Evolutionary conservation across 2,329 filamentous ascomycete genomes (phyloP).

Genomic region (Apiospora rasikravindrae): DNA sequence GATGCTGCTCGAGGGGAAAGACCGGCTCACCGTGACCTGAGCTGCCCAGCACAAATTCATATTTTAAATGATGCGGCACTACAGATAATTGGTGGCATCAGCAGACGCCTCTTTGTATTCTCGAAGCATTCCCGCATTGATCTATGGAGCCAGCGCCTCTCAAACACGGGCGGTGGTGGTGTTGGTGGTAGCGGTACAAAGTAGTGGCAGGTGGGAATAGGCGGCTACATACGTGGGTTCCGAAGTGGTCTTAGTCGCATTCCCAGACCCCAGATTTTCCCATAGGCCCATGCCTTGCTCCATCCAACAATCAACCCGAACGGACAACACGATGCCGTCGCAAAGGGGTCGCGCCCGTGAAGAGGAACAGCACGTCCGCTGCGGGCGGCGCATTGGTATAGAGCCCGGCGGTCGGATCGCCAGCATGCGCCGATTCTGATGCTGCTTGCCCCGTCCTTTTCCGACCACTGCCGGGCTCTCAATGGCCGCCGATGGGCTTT

Average conservation of each 20-base stretch:
- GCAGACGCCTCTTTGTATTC: not conserved
- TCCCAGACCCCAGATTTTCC: not conserved
- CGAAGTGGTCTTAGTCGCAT: constrained; percentile 5
- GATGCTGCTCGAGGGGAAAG: not conserved
- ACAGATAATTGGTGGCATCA: not conserved
- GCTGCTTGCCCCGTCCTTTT: not conserved
- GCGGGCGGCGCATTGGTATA: not conserved
- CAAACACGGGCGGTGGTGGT: not conserved
- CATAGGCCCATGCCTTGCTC: constrained; percentile 15
- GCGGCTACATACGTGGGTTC: constrained; percentile 15
- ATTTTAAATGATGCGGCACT: not conserved
- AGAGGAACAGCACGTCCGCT: not conserved
- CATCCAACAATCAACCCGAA: constrained; percentile 7
- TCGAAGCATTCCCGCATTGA: not conserved
- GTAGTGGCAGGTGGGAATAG: not conserved
- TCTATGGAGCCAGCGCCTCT: not conserved
- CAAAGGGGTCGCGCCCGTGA: not conserved
- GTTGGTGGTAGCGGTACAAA: not conserved
- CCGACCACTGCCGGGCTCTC: not conserved
- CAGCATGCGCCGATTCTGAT: not conserved
- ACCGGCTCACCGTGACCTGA: not conserved
- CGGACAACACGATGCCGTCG: not conserved
- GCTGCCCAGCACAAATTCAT: not conserved
- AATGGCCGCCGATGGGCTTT: not conserved
- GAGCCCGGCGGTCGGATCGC: not conserved